Base-by-base conservation (phyloP, 2,329 filamentous ascomycete species). In the Diaporthe australafricana region DNA sequence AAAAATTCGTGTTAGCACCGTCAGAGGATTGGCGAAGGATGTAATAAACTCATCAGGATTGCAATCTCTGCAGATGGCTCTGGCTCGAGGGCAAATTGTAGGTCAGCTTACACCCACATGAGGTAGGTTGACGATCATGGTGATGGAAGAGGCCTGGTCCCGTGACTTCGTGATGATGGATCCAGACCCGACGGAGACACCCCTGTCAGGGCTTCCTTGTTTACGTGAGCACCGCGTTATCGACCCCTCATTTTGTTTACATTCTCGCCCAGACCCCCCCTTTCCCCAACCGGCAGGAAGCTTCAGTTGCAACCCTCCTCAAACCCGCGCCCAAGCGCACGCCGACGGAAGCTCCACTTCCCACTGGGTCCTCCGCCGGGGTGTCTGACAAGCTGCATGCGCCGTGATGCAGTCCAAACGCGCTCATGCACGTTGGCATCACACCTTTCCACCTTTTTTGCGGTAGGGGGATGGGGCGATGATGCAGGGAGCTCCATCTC, bases 161-260 rank as follows among this genome's bases (percentile, higher is more conserved):
- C 63, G 70, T 73, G 72, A 73, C 69, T 66, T 68, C 69, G 72
- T 70, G 72, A 56, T 71, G 69, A 71, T 73, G 3, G 25, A 16
- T 25, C 9, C 69, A 71, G 72, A 73, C 72, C 72, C 72, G 30
- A 16, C 69, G 63, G 47, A 55, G 35, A n/a, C 47, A 68, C 35
- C 63, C 72, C 42, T 65, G 71, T 70, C 70, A 73, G 70, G 70
- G 72, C 63, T 73, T 52, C 32, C 32, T 67, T 73, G 70, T 73
- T 73, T 73, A 73, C 72, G 69, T 73, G 72, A 72, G 62, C 57
- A n/a, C 42, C 68, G 71, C 63, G 47, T 55, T 17, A 17, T 35
- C 32, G 40, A 45, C 52, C 71, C 68, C 68, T 72, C 68, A 71
- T 38, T 55, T 73, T 72, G 72, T 73, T 73, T 73, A 73, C 72